Conservation (phyloP, 345 rosid genomes). For the Barbarea vulgaris region DNA sequence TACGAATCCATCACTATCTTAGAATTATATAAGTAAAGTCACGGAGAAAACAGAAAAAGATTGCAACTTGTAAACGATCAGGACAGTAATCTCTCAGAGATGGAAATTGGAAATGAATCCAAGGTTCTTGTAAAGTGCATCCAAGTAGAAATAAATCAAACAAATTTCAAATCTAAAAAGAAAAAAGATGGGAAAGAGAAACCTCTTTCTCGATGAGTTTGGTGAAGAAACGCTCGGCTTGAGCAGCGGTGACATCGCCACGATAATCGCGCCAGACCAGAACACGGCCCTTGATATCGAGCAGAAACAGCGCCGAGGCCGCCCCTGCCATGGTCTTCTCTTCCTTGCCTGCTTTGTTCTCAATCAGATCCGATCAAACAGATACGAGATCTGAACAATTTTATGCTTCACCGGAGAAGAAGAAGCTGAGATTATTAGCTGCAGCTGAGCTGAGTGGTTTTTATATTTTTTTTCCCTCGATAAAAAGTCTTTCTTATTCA, state of each 20-base stretch:
- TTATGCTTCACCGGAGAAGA: constrained; percentile 23
- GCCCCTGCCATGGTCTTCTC: constrained; percentile 66
- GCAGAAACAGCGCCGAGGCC: constrained; percentile 82
- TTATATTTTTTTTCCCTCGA: not conserved
- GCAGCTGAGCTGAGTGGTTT: not conserved
- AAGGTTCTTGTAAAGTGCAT: not conserved
- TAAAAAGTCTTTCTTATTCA: constrained; percentile 32
- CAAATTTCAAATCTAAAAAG: constrained; percentile 4
- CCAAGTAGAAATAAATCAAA: not conserved
- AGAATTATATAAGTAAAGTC: not conserved
- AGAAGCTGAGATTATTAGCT: constrained; percentile 8
- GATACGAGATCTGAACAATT: constrained; percentile 34
- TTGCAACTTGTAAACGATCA: not conserved
- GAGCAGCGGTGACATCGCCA: constrained; percentile 72
- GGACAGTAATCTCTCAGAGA: constrained; percentile 13
- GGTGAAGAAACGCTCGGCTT: constrained; percentile 88
- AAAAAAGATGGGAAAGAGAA: not conserved
- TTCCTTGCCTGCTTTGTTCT: constrained; percentile 9
- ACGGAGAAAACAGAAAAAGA: not conserved
- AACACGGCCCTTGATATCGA: constrained; percentile 78
- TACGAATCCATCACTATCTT: not conserved
- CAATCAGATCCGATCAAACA: constrained; percentile 40
- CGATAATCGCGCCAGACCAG: constrained; percentile 91
- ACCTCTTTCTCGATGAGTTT: constrained; percentile 88
- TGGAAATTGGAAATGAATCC: not conserved